Percentiles rank a stretch among this genome's conserved stretches.
phyloP scores from a whole-genome alignment of 2,329 filamentous ascomycete genomes.

The Pyrenophora graminea region DNA sequence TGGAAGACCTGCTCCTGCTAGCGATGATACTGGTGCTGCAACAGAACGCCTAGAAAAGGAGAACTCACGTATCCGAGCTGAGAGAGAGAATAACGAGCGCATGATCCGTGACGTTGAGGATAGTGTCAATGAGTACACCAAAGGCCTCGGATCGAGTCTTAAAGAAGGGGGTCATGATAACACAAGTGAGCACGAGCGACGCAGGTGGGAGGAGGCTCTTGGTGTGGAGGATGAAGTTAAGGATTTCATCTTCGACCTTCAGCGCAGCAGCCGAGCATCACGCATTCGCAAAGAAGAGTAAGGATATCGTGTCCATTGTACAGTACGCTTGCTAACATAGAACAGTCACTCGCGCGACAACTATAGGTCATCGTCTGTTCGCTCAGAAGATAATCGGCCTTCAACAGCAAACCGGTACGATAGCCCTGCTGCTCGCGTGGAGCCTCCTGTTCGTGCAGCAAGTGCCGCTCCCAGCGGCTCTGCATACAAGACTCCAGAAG shows the following conservation, averaged over 20 bases:
- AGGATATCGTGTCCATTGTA: slow-evolving; percentile 24
- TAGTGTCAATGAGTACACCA: slow-evolving; percentile 86
- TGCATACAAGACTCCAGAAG: slow-evolving; percentile 86
- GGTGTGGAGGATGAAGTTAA: slow-evolving; percentile 96
- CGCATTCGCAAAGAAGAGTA: slow-evolving; percentile 68
- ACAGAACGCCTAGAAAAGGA: slow-evolving; percentile 89
- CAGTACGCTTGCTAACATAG: slow-evolving; percentile 13
- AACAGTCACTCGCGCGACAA: slow-evolving; percentile 37
- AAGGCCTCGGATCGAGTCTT: slow-evolving; percentile 81
- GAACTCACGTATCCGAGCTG: slow-evolving; percentile 75
- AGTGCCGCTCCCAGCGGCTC: slow-evolving; percentile 62
- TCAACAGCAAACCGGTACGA: slow-evolving; percentile 51
- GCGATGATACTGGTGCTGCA: slow-evolving; percentile 74
- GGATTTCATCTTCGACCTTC: slow-evolving; percentile 96
- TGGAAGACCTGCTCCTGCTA: slow-evolving; percentile 75
- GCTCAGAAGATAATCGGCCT: slow-evolving; percentile 40
- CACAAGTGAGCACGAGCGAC: slow-evolving; percentile 83
- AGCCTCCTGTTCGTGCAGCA: slow-evolving; percentile 59
- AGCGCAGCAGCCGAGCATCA: slow-evolving; percentile 79
- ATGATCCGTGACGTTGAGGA: slow-evolving; percentile 98
- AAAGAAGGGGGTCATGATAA: slow-evolving; percentile 78
- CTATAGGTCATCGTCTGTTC: slow-evolving; percentile 47
- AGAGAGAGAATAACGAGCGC: slow-evolving; percentile 90
- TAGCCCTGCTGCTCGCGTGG: slow-evolving; percentile 52
- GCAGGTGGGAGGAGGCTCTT: slow-evolving; percentile 93